phyloP scores from a whole-genome alignment of 1,139 yeast species.

The Chernovozyma aurita region DNA sequence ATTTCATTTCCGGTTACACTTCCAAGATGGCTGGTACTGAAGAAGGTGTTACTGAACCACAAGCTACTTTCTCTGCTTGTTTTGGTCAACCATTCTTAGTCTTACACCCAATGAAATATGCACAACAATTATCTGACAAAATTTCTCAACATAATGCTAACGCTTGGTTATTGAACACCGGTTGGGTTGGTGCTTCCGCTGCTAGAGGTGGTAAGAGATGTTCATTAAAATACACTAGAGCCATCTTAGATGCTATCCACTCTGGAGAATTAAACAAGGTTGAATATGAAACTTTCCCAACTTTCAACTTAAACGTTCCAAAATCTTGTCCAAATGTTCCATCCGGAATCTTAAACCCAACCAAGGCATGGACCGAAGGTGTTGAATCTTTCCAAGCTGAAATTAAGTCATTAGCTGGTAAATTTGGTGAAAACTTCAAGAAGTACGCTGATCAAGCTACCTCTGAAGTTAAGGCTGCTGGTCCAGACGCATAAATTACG shows the following conservation, averaged over 20 bases:
- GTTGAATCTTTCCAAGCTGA: slow-evolving; percentile 62
- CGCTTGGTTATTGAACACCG: slow-evolving; percentile 97
- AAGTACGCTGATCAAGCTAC: slow-evolving; percentile 84
- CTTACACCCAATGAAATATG: slow-evolving; percentile 96
- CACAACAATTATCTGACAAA: slow-evolving; percentile 93
- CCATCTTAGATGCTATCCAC: slow-evolving; percentile 92
- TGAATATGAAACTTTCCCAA: slow-evolving; percentile 79
- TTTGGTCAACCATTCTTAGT: slow-evolving; percentile 99
- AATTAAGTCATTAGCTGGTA: slow-evolving; percentile 67
- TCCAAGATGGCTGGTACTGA: slow-evolving; percentile 99
- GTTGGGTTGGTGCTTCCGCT: slow-evolving; percentile 96
- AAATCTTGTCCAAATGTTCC: slow-evolving; percentile 81
- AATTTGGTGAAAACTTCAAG: slow-evolving; percentile 82
- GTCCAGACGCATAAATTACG: slow-evolving; percentile 50
- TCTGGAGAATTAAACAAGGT: slow-evolving; percentile 80
- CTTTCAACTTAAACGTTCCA: slow-evolving; percentile 87
- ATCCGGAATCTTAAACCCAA: slow-evolving; percentile 78
- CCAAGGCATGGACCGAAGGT: slow-evolving; percentile 78
- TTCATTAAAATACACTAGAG: slow-evolving; percentile 96
- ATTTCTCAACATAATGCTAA: slow-evolving; percentile 82
- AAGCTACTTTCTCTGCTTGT: slow-evolving; percentile 97
- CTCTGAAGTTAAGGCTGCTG: slow-evolving; percentile 86
- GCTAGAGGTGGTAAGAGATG: slow-evolving; percentile 95
- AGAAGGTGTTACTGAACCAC: slow-evolving; percentile 98
- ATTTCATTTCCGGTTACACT: slow-evolving; percentile 96